phyloP scores from a whole-genome alignment of 2,329 filamentous ascomycete species.

The Septoria linicola region DNA sequence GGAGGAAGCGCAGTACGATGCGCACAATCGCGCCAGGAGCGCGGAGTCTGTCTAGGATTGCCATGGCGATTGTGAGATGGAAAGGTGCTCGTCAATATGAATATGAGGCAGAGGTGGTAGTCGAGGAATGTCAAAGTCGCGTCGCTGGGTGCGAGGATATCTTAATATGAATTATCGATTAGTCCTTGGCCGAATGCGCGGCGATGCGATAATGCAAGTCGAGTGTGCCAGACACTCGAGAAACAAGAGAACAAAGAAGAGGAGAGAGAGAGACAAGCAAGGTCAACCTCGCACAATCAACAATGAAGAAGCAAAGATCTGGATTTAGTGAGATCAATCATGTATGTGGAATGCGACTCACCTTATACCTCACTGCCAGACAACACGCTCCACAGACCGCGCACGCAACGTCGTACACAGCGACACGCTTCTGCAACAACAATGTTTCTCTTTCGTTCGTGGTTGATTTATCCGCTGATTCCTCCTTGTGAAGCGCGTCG shows the following conservation, averaged over 20 bases:
- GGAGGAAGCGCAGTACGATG: conserved; percentile 66
- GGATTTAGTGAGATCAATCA: neutral
- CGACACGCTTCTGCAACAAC: too few species aligned
- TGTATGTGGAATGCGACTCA: conserved; percentile 6
- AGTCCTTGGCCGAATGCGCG: neutral
- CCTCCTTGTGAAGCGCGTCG: neutral
- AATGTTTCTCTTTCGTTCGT: too few species aligned
- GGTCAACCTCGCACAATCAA: neutral
- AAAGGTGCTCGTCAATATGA: neutral
- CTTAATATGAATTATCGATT: conserved; percentile 2
- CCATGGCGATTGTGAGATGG: neutral
- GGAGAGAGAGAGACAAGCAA: neutral
- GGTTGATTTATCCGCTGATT: neutral
- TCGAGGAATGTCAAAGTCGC: neutral
- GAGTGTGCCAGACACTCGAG: conserved; percentile 20
- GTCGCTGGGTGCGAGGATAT: neutral
- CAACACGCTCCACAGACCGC: neutral
- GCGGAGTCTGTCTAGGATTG: conserved; percentile 1
- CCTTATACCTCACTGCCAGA: neutral
- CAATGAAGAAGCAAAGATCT: neutral
- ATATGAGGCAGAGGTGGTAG: conserved; percentile 2
- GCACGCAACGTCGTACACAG: neutral
- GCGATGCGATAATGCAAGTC: neutral
- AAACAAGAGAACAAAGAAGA: neutral
- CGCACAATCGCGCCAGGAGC: conserved; percentile 52